Evolutionary conservation across 2,329 filamentous ascomycete species (phyloP), one percentile per base, ranked within the genome.

Genomic region (Phialocephala sp.): DNA sequence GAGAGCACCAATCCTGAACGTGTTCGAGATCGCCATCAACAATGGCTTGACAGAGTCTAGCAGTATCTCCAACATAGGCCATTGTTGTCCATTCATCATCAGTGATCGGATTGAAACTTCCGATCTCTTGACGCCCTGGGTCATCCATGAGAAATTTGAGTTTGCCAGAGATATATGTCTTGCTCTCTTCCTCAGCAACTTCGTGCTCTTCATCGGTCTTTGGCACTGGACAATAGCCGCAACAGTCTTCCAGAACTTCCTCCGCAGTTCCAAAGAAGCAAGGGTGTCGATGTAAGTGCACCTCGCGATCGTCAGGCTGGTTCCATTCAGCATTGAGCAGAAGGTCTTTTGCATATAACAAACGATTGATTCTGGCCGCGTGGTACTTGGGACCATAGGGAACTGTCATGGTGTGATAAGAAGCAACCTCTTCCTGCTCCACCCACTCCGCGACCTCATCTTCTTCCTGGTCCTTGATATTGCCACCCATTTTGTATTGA

Each of bases 301-400:
- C 89, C 32, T 89, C 82, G n/a, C 92, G 86, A 50, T 93, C 89
- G 67, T 91, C 88, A 0, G 85, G 82, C 68, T 90, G 88, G 72
- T 95, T 96, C 92, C 93, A 96, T 74, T 96, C 91, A 0, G 91
- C 91, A 72, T 96, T 95, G 20, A 96, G 84, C 8, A 96, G 82
- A 20, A 96, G 77, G 75, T 97, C 93, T 69, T 91, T 90, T 1
- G 90, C 92, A 74, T 92, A 96, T 54, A 93, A 86, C 0, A 96
- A 81, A 74, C 91, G 93, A 76, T 96, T 92, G 63, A 96, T 94
- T 72, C 88, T 88, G 73, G 87, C 88, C 15, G 89, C 88, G 62
- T 86, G 80, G 70, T 87, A 87, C 63, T 80, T 83, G 43, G 77
- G 76, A 18, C 89, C 90, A 68, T 91, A 93, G 0, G 88, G 89